These are phyloP conservation scores for Leptographium procerum DNA, from an alignment of 2,329 filamentous ascomycete genomes.

Conservation along the genomic window DNA sequence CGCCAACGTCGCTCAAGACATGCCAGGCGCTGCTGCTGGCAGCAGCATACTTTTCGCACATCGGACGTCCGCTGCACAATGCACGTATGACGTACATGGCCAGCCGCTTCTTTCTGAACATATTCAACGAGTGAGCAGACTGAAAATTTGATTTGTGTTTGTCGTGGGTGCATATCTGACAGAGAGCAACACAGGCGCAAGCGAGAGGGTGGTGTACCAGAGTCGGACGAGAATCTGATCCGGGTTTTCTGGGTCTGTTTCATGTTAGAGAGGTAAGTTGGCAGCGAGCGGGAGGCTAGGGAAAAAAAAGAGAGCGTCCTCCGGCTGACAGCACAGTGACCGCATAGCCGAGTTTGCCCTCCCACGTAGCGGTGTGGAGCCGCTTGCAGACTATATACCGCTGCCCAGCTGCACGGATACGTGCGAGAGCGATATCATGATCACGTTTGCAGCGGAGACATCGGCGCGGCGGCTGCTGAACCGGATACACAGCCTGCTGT, in stretches of 20 bases:
- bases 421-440: slow-evolving; percentile 22
- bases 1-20: slow-evolving; percentile 10
- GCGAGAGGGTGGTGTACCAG: neutral
- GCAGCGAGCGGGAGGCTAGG: neutral
- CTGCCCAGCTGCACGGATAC: slow-evolving; percentile 20
- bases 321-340: slow-evolving; percentile 36
- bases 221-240: slow-evolving; percentile 32
- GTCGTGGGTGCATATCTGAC: neutral
- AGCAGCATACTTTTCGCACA: slow-evolving; percentile 24
- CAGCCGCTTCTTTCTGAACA: slow-evolving; percentile 19
- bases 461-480: slow-evolving; percentile 29
- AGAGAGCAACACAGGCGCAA: neutral
- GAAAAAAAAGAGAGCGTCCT: neutral
- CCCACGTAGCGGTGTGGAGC: slow-evolving; percentile 24
- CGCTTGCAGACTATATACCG: slow-evolving; percentile 23
- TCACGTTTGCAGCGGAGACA: slow-evolving; percentile 30
- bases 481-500: slow-evolving; percentile 29
- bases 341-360: slow-evolving; percentile 53
- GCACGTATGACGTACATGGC: slow-evolving; percentile 23
- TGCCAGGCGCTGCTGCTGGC: slow-evolving; percentile 26
- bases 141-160: no score
- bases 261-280: slow-evolving; percentile 52
- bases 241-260: slow-evolving; percentile 63
- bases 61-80: slow-evolving; percentile 25
- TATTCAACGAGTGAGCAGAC: slow-evolving; percentile 19